Evolutionary conservation across 352 stramenopile species (phyloP).

Genomic region (Pythium aristosporum): DNA sequence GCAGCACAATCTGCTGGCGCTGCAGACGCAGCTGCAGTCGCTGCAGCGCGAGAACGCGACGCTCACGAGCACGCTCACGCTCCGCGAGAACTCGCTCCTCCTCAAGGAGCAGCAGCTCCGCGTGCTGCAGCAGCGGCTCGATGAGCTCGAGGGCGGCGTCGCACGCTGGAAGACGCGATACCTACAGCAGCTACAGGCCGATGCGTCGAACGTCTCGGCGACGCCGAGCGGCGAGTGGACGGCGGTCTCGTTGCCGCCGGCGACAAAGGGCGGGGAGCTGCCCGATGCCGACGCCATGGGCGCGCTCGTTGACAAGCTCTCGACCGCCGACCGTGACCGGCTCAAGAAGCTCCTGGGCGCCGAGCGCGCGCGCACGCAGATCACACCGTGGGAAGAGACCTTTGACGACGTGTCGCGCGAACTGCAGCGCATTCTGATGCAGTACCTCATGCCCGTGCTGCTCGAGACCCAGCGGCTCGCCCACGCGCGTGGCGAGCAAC

Average conservation of each 20-base stretch:
- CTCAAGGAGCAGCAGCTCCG: slow-evolving; percentile 75
- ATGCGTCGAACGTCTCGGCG: neutral
- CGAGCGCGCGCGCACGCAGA: slow-evolving; percentile 24
- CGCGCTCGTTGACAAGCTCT: slow-evolving; percentile 51
- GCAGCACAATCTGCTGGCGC: slow-evolving; percentile 64
- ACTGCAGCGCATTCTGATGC: slow-evolving; percentile 51
- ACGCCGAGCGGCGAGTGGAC: slow-evolving; percentile 8
- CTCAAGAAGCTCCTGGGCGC: slow-evolving; percentile 47
- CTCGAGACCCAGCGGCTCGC: slow-evolving; percentile 31
- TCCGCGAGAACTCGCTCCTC: slow-evolving; percentile 79
- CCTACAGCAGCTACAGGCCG: slow-evolving; percentile 43
- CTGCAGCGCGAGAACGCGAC: slow-evolving; percentile 61
- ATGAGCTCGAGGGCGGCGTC: slow-evolving; percentile 55
- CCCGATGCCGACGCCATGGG: slow-evolving; percentile 26
- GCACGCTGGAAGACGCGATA: slow-evolving; percentile 70
- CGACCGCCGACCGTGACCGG: slow-evolving; percentile 42
- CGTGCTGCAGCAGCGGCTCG: slow-evolving; percentile 67
- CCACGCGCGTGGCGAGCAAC: slow-evolving; percentile 6
- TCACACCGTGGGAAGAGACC: slow-evolving; percentile 32
- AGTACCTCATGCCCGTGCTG: slow-evolving; percentile 54
- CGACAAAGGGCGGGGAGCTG: slow-evolving; percentile 13
- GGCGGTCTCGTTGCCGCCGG: slow-evolving; percentile 1
- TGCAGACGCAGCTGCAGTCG: slow-evolving; percentile 58
- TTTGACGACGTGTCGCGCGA: slow-evolving; percentile 58
- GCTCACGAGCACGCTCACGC: slow-evolving; percentile 55